phyloP scores from a whole-genome alignment of 31 red algal species.

The Odonthalia washingtoniensis region DNA sequence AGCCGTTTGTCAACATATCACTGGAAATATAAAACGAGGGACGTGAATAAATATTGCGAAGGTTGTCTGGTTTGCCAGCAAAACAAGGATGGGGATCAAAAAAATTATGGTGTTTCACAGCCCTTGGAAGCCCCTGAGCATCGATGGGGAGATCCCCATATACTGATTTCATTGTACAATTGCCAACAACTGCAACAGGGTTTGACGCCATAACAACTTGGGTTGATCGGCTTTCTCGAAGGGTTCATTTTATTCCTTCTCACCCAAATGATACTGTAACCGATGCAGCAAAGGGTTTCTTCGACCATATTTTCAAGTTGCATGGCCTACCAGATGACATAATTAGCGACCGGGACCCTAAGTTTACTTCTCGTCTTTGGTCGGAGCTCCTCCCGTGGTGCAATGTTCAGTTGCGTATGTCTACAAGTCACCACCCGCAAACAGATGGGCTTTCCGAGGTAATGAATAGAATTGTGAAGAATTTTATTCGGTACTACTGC shows the following conservation, averaged over 20 bases:
- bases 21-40: constrained; percentile 21
- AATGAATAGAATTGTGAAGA: constrained; percentile 31
- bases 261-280: not conserved
- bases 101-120: not conserved
- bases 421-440: not conserved
- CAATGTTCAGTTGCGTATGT: not conserved
- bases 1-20: not conserved
- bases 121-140: not conserved
- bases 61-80: constrained; percentile 13
- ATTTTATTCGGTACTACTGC: constrained; percentile 20
- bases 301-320: constrained; percentile 18
- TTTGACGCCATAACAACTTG: constrained; percentile 28
- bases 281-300: constrained; percentile 26
- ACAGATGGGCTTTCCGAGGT: constrained; percentile 28
- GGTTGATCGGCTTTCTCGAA: constrained; percentile 6
- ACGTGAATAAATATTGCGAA: constrained; percentile 15
- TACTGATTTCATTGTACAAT: constrained; percentile 12
- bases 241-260: constrained; percentile 28
- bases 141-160: not conserved
- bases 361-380: constrained; percentile 27
- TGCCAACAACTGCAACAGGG: not conserved
- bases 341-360: constrained; percentile 19
- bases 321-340: constrained; percentile 35
- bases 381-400: not conserved
- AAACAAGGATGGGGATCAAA: not conserved